A percentile compares a stretch with the other conserved stretches of the same genome.
Evolutionary conservation across 1,284 basidiomycete species (phyloP).

Genomic region (Polyporus tsugae): DNA sequence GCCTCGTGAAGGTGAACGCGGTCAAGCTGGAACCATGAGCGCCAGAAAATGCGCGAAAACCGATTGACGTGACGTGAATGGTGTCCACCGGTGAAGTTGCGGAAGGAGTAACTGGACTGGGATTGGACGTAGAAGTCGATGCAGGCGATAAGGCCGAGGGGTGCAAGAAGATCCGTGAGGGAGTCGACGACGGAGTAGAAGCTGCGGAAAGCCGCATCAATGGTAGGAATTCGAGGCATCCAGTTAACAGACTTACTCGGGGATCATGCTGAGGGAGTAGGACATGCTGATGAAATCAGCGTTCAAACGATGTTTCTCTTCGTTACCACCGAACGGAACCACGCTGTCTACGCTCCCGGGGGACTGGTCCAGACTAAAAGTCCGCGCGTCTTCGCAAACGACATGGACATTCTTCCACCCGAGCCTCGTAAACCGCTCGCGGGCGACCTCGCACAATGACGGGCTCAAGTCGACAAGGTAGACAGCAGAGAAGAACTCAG

Average conservation of each 20-base stretch:
- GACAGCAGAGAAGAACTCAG: conserved; percentile 32
- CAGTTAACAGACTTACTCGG: conserved; percentile 26
- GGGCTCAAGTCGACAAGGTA: conserved; percentile 36
- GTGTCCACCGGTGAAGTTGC: conserved; percentile 34
- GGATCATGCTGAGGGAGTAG: conserved; percentile 35
- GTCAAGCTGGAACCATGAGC: conserved; percentile 35
- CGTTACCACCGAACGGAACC: not conserved
- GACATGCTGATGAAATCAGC: conserved; percentile 35
- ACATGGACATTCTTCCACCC: conserved; percentile 35
- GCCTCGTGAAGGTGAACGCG: conserved; percentile 34
- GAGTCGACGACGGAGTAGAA: conserved; percentile 36
- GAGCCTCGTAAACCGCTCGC: conserved; percentile 27
- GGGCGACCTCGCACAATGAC: conserved; percentile 32
- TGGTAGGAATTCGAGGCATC: too few relatives aligned
- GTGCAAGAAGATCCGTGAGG: conserved; percentile 32
- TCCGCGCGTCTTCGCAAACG: conserved; percentile 34
- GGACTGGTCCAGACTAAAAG: conserved; percentile 24
- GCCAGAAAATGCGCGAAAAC: conserved; percentile 35
- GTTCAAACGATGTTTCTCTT: conserved; percentile 22
- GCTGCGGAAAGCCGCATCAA: conserved; percentile 8
- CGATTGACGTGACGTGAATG: conserved; percentile 34
- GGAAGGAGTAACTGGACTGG: conserved; percentile 32
- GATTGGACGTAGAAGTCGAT: conserved; percentile 37
- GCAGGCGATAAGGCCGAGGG: conserved; percentile 32
- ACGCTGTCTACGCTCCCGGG: conserved; percentile 9